Evolutionary conservation across 2,329 filamentous ascomycete genomes (phyloP), one percentile per base, ranked within the genome.

Genomic region (Didymella glomerata): DNA sequence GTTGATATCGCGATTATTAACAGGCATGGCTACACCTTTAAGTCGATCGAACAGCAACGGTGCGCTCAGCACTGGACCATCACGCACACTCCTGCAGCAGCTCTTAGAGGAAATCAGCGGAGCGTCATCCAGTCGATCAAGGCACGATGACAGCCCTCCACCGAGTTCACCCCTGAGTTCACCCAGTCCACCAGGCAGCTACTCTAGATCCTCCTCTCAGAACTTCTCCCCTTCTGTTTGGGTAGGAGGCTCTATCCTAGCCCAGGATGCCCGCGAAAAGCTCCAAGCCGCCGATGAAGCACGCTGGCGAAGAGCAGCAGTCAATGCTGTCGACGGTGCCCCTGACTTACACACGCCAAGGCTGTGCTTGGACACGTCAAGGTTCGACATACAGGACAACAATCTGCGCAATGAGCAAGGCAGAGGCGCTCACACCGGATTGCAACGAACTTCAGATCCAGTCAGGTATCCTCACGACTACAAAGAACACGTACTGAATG

Each of bases 91-190:
- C 16, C 65, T 75, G 13, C 62, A 69, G 28, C 58, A 66, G 20
- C 65, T 76, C 7, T 64, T 75, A 16, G 64, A 72, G 18, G 70
- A 74, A 36, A 70, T 75, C 57, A 67, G 63, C 28, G 60, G 59
- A 32, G 16, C 41, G 20, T 28, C 34, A 27, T 36, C 47, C 18
- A 3, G 20, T 42, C 54, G 27, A 6, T 27, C 30, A 16, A 24
- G 41, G 6, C 48, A 11, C 16, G 41, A 46, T 5, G 18, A 24
- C 11, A 49, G 16, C 13, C 46, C 57, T 27, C 48, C 54, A 2
- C 46, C 40, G 32, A 44, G 45, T 24, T 10, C 18, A 28, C 22
- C 28, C 27, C 27, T 28, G 27, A 28, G 27, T 28, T 10, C 51
- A 2, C 46, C 42, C 32, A 44, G 45, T 24, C 11, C 18, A 30